These are phyloP conservation scores for Barnettozyma sucrosica DNA, from an alignment of 805 yeast species.

Conservation along the genomic window DNA sequence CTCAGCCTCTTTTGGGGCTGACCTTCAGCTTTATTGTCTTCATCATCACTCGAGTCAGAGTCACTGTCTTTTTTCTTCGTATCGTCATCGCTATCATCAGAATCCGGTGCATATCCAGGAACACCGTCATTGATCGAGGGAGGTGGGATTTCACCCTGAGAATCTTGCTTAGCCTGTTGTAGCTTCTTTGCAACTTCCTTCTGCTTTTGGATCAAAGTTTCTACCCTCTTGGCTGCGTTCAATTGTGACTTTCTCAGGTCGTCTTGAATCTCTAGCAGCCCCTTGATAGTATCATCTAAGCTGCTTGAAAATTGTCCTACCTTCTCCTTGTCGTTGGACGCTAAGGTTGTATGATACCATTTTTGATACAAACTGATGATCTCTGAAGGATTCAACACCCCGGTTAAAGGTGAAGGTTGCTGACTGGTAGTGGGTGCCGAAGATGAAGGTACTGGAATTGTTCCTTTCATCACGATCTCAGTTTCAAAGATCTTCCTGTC, in stretches of 20 bases:
- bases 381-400: slow-evolving; percentile 6
- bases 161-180: slow-evolving; percentile 3
- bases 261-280: slow-evolving; percentile 14
- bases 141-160: slow-evolving; percentile 6
- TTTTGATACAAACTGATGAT: slow-evolving; percentile 14
- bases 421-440: neutral
- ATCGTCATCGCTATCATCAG: slow-evolving; percentile 10
- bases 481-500: slow-evolving; percentile 41
- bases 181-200: slow-evolving; percentile 15
- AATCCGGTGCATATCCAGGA: slow-evolving; percentile 16
- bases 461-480: slow-evolving; percentile 14
- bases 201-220: slow-evolving; percentile 10
- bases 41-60: slow-evolving; percentile 5
- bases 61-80: slow-evolving; percentile 4
- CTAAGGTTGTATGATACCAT: slow-evolving; percentile 18
- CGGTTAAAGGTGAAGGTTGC: neutral
- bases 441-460: slow-evolving; percentile 4
- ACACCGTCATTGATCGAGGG: neutral
- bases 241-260: slow-evolving; percentile 13
- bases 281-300: slow-evolving; percentile 15
- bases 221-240: slow-evolving; percentile 8
- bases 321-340: slow-evolving; percentile 4
- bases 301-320: slow-evolving; percentile 1
- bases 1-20: slow-evolving; percentile 11
- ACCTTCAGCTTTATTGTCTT: slow-evolving; percentile 5